Conservation (phyloP, 345 rosid species). For the Aurinia saxatilis region DNA sequence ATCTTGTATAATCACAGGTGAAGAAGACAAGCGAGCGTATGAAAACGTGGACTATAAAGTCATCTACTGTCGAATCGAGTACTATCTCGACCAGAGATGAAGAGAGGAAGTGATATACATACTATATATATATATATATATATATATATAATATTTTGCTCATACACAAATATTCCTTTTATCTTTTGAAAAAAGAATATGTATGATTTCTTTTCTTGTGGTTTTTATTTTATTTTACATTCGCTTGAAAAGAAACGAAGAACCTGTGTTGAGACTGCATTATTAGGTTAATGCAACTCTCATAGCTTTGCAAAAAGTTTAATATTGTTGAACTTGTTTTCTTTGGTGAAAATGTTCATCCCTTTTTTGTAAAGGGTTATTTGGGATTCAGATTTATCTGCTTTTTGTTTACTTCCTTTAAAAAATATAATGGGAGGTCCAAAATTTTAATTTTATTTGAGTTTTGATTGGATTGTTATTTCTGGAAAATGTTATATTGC, state of each 20-base stretch:
- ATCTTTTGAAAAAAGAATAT: not conserved
- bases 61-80: not conserved
- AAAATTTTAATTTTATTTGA: not conserved
- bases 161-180: not conserved
- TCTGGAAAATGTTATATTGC: not conserved
- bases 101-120: slow-evolving; percentile 21
- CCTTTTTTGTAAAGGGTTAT: not conserved
- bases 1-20: slow-evolving; percentile 9
- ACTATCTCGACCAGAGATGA: not conserved
- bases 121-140: no score
- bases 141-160: not conserved
- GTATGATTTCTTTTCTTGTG: not conserved
- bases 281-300: slow-evolving; percentile 26
- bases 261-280: slow-evolving; percentile 12
- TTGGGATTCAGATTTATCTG: not conserved
- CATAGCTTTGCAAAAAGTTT: not conserved
- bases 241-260: not conserved
- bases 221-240: not conserved
- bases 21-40: slow-evolving; percentile 28
- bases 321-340: not conserved
- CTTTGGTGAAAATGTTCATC: not conserved
- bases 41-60: slow-evolving; percentile 20
- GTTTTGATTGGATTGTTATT: not conserved
- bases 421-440: not conserved
- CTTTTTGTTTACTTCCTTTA: not conserved